Percentiles rank a stretch among this genome's conserved stretches.
These are phyloP conservation scores for Boletales sp. DNA, from an alignment of 768 basidiomycete genomes.

Conservation along the genomic window DNA sequence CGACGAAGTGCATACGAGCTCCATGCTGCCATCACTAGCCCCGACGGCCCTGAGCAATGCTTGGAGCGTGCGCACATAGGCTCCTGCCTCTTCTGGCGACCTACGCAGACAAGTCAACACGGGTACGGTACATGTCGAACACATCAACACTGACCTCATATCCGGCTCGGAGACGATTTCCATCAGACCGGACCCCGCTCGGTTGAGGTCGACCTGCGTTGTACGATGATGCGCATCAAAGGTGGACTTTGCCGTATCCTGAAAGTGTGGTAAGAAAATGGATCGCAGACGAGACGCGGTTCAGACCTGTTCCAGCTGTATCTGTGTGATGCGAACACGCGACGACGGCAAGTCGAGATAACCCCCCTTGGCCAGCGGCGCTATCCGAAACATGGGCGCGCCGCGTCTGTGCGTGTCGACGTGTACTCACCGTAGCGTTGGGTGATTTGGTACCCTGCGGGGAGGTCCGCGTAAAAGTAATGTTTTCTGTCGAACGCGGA, in stretches of 20 bases:
- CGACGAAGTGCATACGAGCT: conserved; percentile 56
- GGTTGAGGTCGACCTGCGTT: conserved; percentile 80
- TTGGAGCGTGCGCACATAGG: conserved; percentile 83
- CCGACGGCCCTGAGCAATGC: conserved; percentile 77
- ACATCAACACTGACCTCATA: conserved; percentile 47
- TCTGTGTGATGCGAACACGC: conserved; percentile 82
- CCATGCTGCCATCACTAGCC: conserved; percentile 95
- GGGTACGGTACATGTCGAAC: no score
- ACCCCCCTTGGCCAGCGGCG: conserved; percentile 75
- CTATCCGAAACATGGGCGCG: conserved; percentile 35
- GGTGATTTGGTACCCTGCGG: conserved; percentile 95
- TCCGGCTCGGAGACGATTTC: conserved; percentile 97
- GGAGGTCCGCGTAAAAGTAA: conserved; percentile 95
- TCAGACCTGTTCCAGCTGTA: conserved; percentile 91
- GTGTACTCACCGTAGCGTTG: conserved; percentile 75
- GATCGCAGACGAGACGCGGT: not conserved
- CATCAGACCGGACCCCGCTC: conserved; percentile 87
- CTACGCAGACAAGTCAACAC: conserved; percentile 19
- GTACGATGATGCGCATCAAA: conserved; percentile 46
- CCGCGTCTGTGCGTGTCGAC: no score
- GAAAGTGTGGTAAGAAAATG: not conserved
- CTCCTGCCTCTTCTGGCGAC: conserved; percentile 86
- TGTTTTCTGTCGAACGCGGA: conserved; percentile 96
- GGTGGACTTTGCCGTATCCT: conserved; percentile 92
- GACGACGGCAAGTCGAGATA: conserved; percentile 43